Conservation (phyloP, 2,329 filamentous ascomycete species). For the Botrytis galanthina region DNA sequence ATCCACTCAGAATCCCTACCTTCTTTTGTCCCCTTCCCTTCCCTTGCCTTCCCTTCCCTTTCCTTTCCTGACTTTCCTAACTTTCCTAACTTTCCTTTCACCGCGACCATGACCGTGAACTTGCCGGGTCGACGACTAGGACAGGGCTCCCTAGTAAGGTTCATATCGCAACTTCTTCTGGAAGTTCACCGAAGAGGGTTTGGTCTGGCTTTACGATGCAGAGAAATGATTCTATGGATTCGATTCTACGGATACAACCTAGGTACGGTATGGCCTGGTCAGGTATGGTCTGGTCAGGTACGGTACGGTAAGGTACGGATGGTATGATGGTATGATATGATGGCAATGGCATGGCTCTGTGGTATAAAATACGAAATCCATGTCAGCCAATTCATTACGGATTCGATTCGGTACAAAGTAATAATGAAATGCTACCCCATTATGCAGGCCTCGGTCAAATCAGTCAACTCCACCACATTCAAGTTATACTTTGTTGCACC, state of each 20-base stretch:
- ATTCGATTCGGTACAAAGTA: background rate
- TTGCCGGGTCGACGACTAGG: background rate
- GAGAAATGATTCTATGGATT: constrained; percentile 4
- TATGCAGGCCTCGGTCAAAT: constrained; percentile 14
- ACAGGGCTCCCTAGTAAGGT: constrained; percentile 11
- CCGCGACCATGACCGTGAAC: constrained; percentile 13
- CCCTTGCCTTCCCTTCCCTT: no score
- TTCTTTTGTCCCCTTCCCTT: background rate
- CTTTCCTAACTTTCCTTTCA: constrained; percentile 2
- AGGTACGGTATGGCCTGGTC: background rate
- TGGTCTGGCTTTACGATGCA: background rate
- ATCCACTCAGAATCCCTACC: constrained; percentile 17
- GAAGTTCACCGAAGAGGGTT: constrained; percentile 27
- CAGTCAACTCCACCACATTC: constrained; percentile 1
- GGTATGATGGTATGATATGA: background rate
- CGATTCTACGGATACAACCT: background rate
- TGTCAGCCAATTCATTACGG: background rate
- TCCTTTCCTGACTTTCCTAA: background rate
- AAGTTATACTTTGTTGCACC: background rate
- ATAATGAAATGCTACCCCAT: constrained; percentile 8
- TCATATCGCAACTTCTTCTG: constrained; percentile 26
- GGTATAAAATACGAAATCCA: background rate
- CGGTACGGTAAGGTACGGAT: no score
- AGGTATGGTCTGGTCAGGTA: background rate
- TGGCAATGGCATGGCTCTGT: background rate